Base-by-base conservation (phyloP, 805 yeast genomes). In the Wickerhamomyces chambardii region DNA sequence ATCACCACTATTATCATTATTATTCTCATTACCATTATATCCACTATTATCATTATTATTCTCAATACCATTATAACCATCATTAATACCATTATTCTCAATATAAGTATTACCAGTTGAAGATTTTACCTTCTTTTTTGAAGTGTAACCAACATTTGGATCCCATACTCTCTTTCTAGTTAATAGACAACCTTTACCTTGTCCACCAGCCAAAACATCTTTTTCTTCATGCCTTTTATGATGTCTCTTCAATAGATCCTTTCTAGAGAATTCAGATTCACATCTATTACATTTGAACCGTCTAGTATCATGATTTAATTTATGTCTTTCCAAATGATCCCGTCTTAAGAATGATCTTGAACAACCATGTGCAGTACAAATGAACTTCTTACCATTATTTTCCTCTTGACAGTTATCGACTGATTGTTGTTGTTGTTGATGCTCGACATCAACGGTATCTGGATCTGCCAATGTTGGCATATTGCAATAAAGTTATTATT, bases 251-350 rank as follows among this genome's bases (percentile, higher is more conserved):
- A 33, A 21, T 14, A 33, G 14, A 15, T 33, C 35, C 14, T 27
- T 27, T 11, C 35, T 9, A 6, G 27, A 19, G 27, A 33, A 33
- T n/a, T 33, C 26, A 15, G 29, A 15, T 4, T n/a, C 25, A 16
- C 31, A 33, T 15, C 35, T 18, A 2, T 28, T 17, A 16, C 35
- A 33, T 10, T 21, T 15, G 9, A 33, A 27, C 16, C 35, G 18
- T 8, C 12, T 16, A 12, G 17, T 6, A 11, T 22, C n/a, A 38
- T 74, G 80, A 45, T 74, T 74, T 33, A 74, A 56, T 43, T 69
- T 63, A 46, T 74, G 80, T 32, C 80, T 51, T 3, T 76, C 63
- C n/a, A 74, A 48, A 52, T 74, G 80, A 45, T 74, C 80, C 2
- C 72, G 62, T 30, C 80, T 45, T 17, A 68, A 63, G 39, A 74